These are phyloP conservation scores for Isabelozyma heimii DNA, from an alignment of 805 yeast species.

Conservation along the genomic window DNA sequence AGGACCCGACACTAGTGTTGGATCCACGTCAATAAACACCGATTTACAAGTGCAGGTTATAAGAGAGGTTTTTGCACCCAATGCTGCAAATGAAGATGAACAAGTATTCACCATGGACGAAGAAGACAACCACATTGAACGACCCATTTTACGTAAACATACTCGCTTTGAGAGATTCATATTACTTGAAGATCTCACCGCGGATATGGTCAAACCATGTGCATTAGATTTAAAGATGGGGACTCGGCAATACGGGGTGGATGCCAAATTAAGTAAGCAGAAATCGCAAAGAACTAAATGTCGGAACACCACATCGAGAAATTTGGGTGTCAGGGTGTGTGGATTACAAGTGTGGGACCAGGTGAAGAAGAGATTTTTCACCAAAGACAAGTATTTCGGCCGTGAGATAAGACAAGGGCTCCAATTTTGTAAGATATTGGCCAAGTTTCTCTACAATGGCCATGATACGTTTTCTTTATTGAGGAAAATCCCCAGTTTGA, in stretches of 20 bases:
- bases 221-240: slow-evolving; percentile 97
- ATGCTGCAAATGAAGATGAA: slow-evolving; percentile 25
- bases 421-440: slow-evolving; percentile 72
- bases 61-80: slow-evolving; percentile 36
- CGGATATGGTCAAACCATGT: slow-evolving; percentile 79
- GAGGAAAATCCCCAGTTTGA: slow-evolving; percentile 63
- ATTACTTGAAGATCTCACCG: slow-evolving; percentile 84
- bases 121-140: slow-evolving; percentile 1
- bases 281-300: slow-evolving; percentile 82
- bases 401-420: slow-evolving; percentile 67
- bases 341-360: slow-evolving; percentile 87
- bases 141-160: slow-evolving; percentile 31
- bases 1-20: slow-evolving; percentile 9
- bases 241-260: slow-evolving; percentile 96
- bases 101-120: slow-evolving; percentile 10
- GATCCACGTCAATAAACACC: slow-evolving; percentile 35
- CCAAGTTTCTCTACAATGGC: slow-evolving; percentile 83
- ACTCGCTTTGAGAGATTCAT: slow-evolving; percentile 78
- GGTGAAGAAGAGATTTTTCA: slow-evolving; percentile 45
- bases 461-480: slow-evolving; percentile 51
- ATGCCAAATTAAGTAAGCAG: slow-evolving; percentile 71
- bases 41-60: slow-evolving; percentile 38
- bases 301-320: slow-evolving; percentile 70
- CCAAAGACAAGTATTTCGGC: slow-evolving; percentile 91
- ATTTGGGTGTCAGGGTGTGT: slow-evolving; percentile 88